Evolutionary conservation across 2,329 filamentous ascomycete genomes (phyloP).

Genomic region (Alternaria ethzedia): DNA sequence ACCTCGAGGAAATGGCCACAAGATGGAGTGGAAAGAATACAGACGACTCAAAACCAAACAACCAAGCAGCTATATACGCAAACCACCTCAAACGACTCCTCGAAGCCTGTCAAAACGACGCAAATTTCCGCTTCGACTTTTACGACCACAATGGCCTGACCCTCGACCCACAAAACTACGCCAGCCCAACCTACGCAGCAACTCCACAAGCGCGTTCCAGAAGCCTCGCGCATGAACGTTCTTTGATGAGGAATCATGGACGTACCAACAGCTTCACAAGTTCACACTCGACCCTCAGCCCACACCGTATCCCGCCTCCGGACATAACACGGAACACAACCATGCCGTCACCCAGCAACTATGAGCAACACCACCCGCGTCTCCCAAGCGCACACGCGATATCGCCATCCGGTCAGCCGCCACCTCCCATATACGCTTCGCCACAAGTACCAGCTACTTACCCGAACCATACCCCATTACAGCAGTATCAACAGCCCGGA

Average conservation of each 20-base stretch:
- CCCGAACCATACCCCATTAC: neutral
- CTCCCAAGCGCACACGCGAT: neutral
- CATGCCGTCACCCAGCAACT: constrained; percentile 4
- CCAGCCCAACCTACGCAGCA: constrained; percentile 22
- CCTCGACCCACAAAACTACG: constrained; percentile 21
- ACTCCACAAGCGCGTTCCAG: constrained; percentile 21
- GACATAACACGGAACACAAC: neutral
- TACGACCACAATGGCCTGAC: constrained; percentile 40
- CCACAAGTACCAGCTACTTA: neutral
- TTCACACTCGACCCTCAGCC: constrained; percentile 20
- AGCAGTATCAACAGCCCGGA: constrained; percentile 7
- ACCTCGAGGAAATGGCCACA: constrained; percentile 38
- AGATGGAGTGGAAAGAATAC: constrained; percentile 25
- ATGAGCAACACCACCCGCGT: constrained; percentile 6
- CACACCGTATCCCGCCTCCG: constrained; percentile 12
- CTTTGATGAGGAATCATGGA: neutral
- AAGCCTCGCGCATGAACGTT: constrained; percentile 9
- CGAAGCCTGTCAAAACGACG: constrained; percentile 28
- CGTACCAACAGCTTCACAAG: constrained; percentile 25
- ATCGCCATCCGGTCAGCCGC: neutral
- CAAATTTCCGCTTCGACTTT: constrained; percentile 34
- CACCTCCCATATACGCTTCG: constrained; percentile 1
- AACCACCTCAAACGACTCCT: constrained; percentile 30
- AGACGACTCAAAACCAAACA: neutral
- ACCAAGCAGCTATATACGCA: constrained; percentile 38